These are phyloP conservation scores for Russula foetens DNA, from an alignment of 768 basidiomycete species.

Conservation along the genomic window DNA sequence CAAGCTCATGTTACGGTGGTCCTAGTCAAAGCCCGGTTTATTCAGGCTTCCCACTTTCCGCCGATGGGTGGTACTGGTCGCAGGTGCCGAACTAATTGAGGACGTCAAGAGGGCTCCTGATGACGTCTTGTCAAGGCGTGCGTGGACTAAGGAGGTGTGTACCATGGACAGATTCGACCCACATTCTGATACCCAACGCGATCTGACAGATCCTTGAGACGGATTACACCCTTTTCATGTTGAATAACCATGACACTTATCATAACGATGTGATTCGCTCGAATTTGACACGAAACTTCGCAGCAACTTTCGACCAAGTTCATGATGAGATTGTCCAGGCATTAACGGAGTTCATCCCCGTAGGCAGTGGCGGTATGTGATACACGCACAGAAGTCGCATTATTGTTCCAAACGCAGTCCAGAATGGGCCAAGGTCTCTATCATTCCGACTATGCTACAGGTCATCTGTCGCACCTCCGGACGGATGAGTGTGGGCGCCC, in stretches of 20 bases:
- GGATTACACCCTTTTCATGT: conserved; percentile 24
- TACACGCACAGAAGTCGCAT: neutral
- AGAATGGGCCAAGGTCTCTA: conserved; percentile 32
- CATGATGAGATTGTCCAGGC: conserved; percentile 36
- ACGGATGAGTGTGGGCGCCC: conserved; percentile 35
- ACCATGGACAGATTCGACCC: neutral
- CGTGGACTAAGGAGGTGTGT: neutral
- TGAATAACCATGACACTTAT: conserved; percentile 26
- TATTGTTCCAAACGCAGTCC: neutral
- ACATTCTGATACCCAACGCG: neutral
- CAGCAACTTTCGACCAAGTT: conserved; percentile 31
- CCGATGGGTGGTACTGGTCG: neutral
- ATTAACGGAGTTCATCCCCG: conserved; percentile 33
- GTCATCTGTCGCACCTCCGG: neutral
- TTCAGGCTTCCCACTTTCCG: neutral
- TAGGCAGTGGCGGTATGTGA: conserved; percentile 13
- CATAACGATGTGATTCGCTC: conserved; percentile 26
- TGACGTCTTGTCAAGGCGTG: neutral
- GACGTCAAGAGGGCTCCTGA: neutral
- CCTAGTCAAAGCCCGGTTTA: neutral
- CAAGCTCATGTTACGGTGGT: neutral
- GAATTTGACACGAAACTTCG: conserved; percentile 23
- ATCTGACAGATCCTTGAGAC: neutral
- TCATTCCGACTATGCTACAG: conserved; percentile 13
- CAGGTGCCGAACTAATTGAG: neutral